Evolutionary conservation across 2,329 filamentous ascomycete genomes (phyloP), one percentile per base, ranked within the genome.

Genomic region (Botryotinia narcissicola): DNA sequence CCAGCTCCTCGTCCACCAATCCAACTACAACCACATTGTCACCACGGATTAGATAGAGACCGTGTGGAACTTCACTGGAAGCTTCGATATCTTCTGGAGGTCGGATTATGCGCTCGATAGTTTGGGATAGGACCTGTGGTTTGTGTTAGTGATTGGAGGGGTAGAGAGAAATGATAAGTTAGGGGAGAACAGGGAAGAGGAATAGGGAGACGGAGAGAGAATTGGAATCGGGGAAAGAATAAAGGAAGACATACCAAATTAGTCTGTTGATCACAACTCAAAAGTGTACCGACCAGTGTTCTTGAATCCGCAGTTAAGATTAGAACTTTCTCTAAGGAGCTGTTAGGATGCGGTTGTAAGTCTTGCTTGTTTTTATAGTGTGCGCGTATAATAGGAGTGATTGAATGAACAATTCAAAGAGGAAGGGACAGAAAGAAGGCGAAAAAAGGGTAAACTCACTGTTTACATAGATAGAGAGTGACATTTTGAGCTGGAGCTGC

Each of bases 21-120:
- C 96, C 96, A 73, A 96, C 93, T 25, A 97, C 87, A 75, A 94
- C 95, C 66, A 99, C 95, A 80, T 97, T 98, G 82, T 99, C 96
- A 70, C 96, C 96, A 74, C 96, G 89, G 73, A 99, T 93, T 73
- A 99, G 87, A 82, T 98, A 98, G 9, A 98, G 84, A 1, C 96
- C 96, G 75, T 98, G 89, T 7, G 92, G 90, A 29, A 96, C 91
- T 81, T 96, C 90, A 74, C 91, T 89, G 61, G 92, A 97, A 0
- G 91, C 89, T 78, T 97, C 93, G 59, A 90, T 88, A 80, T 97
- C 94, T 80, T 98, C 95, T 61, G 89, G 88, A 1, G 92, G 91
- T 76, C 93, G 92, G 79, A 99, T 97, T 75, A 98, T 92, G 77
- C 96, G 92, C 83, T 99, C 96, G 75, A 94, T 86, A 6, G 95